Conservation (phyloP, 2,329 filamentous ascomycete species). For the Neonectria punicea region DNA sequence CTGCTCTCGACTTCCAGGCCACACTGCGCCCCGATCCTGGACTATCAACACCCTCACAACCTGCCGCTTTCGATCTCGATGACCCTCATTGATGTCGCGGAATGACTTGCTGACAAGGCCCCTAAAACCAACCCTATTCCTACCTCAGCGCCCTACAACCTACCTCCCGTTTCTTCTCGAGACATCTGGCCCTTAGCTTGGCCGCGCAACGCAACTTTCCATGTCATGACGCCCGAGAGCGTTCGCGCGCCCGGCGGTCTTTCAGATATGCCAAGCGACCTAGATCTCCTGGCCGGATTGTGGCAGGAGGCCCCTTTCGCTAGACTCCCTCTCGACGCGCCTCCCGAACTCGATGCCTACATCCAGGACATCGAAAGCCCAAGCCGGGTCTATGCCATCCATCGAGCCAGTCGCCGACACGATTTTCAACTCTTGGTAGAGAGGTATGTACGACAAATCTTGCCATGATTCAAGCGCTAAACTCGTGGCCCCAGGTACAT, state of each 20-base stretch:
- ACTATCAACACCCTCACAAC: neutral
- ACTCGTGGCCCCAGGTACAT: conserved; percentile 70
- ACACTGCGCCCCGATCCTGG: neutral
- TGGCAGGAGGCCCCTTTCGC: conserved; percentile 72
- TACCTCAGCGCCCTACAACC: conserved; percentile 12
- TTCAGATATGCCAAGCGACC: conserved; percentile 48
- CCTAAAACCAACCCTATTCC: neutral
- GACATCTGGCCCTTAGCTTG: neutral
- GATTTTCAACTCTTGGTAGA: conserved; percentile 75
- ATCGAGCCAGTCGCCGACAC: conserved; percentile 69
- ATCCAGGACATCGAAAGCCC: conserved; percentile 71
- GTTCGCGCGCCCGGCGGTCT: conserved; percentile 29
- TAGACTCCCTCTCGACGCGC: conserved; percentile 69
- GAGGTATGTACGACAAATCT: conserved; percentile 57
- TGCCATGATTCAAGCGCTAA: conserved; percentile 15
- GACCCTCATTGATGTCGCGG: conserved; percentile 14
- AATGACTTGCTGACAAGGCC: conserved; percentile 18
- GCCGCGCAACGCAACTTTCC: conserved; percentile 19
- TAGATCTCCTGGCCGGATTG: conserved; percentile 65
- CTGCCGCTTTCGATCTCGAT: neutral
- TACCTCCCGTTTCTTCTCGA: neutral
- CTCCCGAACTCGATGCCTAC: conserved; percentile 64
- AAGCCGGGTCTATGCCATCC: conserved; percentile 68
- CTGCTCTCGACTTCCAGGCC: neutral
- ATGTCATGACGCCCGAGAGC: conserved; percentile 42